Base-by-base conservation (phyloP, 306 rosid species). In the Vicia sativa region DNA sequence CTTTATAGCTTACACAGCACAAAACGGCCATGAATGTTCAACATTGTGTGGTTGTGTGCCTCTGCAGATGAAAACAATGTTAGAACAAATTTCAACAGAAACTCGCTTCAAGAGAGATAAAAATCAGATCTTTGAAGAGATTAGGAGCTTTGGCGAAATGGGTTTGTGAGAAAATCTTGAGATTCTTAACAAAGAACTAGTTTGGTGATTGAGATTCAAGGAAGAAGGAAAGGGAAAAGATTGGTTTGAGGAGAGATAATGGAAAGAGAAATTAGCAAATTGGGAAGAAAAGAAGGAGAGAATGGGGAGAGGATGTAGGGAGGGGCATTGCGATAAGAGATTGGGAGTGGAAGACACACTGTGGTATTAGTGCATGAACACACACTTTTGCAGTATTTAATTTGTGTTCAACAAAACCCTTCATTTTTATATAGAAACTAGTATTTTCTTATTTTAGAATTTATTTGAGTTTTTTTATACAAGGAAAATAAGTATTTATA, bases 41-140 rank as follows among this genome's bases (percentile, higher is more conserved):
- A 62, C 80, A 65, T 75, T 65, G n/a, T 65, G 25, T 23, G 18
- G 54, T 37, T 16, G 25, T 16, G 25, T 55, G 18, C 9, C 13
- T 60, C 71, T 60, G 65, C 64, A 42, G 68, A 66, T n/a, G 9
- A 4, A 9, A 23, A 78, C 1, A 55, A 6, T 55, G 62, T 16
- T 7, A 2, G 29, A 7, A 13, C 5, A 42, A 35, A 35, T 55
- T n/a, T 21, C 38, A 60, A 31, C 39, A 41, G 44, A 59, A 60
- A 43, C 41, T 49, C 69, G 34, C 38, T 67, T 38, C 43, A 65
- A 67, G 46, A 74, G 31, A n/a, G 28, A 14, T 2, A 64, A 53
- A 62, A 28, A 66, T 39, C 78, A 67, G 69, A 74, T 71, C 82
- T 76, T 81, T 77, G 9, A 3, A 57, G 38, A 37, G 6, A 63